Evolutionary conservation across 768 basidiomycete species (phyloP).

Genomic region (Boletellus ananiceps): DNA sequence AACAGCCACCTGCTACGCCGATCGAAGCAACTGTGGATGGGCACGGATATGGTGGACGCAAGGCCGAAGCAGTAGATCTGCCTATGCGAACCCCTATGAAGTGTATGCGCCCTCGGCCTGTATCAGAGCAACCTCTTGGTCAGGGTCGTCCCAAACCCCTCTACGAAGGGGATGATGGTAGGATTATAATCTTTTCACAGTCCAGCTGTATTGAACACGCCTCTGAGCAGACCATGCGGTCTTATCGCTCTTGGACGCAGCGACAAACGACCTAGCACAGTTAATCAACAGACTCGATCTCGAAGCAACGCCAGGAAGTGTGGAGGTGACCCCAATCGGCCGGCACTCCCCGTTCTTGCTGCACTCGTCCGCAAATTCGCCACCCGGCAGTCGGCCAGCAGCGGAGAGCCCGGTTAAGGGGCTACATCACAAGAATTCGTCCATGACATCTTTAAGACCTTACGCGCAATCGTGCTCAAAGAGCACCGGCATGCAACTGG

Average conservation of each 20-base stretch:
- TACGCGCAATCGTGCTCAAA: slow-evolving; percentile 38
- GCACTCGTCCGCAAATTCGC: slow-evolving; percentile 24
- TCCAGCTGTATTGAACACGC: neutral
- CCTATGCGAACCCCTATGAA: slow-evolving; percentile 32
- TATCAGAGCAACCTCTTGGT: slow-evolving; percentile 60
- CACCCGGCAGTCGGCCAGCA: slow-evolving; percentile 27
- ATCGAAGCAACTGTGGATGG: slow-evolving; percentile 53
- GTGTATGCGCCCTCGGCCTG: slow-evolving; percentile 48
- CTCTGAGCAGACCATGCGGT: slow-evolving; percentile 39
- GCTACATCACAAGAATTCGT: slow-evolving; percentile 35
- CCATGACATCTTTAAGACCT: slow-evolving; percentile 47
- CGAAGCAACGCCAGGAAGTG: slow-evolving; percentile 66
- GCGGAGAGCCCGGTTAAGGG: slow-evolving; percentile 36
- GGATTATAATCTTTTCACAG: neutral
- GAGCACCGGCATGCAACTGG: slow-evolving; percentile 30
- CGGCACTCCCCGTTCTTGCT: slow-evolving; percentile 18
- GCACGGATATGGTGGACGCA: slow-evolving; percentile 26
- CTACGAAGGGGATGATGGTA: slow-evolving; percentile 46
- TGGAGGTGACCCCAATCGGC: slow-evolving; percentile 43
- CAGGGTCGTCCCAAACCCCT: slow-evolving; percentile 46
- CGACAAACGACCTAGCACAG: slow-evolving; percentile 73
- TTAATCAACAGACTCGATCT: slow-evolving; percentile 79
- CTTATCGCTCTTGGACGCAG: slow-evolving; percentile 69
- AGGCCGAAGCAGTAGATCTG: neutral
- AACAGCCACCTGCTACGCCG: neutral